Percentiles rank a stretch among this genome's conserved stretches.
Evolutionary conservation across 371 early-diverging fungal species (phyloP).

Genomic region (Rhizomucor pusillus): DNA sequence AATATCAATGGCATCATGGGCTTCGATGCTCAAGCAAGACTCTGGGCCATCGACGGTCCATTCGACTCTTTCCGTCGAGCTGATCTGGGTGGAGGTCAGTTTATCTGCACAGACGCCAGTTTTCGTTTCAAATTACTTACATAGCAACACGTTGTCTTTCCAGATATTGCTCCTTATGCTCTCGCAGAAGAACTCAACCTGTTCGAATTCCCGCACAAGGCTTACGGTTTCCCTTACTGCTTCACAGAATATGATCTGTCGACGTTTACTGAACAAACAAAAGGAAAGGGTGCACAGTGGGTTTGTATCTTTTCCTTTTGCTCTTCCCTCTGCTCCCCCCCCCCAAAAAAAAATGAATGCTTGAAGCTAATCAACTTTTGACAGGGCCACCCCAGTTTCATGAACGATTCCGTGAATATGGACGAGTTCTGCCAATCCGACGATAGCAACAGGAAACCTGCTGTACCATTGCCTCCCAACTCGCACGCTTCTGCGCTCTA

Average conservation of each 20-base stretch:
- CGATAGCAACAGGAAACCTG: conserved; percentile 24
- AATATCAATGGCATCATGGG: conserved; percentile 37
- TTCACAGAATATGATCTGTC: conserved; percentile 32
- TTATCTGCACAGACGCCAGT: background rate
- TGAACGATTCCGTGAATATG: conserved; percentile 26
- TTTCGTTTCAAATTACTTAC: background rate
- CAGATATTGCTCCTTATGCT: conserved; percentile 22
- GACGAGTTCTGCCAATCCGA: conserved; percentile 31
- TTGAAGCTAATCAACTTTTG: background rate
- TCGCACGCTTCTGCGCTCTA: conserved; percentile 20
- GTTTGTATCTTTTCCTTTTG: background rate
- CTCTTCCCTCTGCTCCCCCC: too few relatives aligned
- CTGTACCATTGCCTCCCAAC: conserved; percentile 26
- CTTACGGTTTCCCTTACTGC: conserved; percentile 45
- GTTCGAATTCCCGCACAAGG: conserved; percentile 25
- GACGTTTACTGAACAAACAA: conserved; percentile 12
- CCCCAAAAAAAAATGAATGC: background rate
- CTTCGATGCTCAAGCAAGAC: conserved; percentile 41
- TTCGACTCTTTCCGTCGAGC: conserved; percentile 17
- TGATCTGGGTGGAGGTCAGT: conserved; percentile 17
- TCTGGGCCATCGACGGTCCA: conserved; percentile 43
- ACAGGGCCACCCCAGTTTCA: conserved; percentile 35
- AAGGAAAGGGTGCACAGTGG: conserved; percentile 37
- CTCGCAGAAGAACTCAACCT: conserved; percentile 42
- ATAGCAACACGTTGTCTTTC: background rate